These are phyloP conservation scores for Skeletonema menzelii DNA, from an alignment of 108 stramenopile genomes.

Conservation along the genomic window DNA sequence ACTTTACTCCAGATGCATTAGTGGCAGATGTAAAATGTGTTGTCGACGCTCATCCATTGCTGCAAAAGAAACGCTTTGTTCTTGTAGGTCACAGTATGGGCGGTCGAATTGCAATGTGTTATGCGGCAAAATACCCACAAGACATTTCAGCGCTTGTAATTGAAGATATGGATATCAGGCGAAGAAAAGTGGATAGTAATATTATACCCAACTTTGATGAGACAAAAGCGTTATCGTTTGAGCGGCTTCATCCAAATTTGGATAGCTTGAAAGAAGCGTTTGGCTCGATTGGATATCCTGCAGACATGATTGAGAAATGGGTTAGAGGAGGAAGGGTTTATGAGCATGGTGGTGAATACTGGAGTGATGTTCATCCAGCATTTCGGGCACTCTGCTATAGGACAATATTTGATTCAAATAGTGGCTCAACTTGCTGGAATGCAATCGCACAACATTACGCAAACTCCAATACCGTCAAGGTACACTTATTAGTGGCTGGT, in stretches of 20 bases:
- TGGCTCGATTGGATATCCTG: slow-evolving; percentile 26
- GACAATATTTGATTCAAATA: slow-evolving; percentile 26
- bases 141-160: slow-evolving; percentile 33
- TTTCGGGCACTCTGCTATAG: slow-evolving; percentile 43
- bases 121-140: slow-evolving; percentile 34
- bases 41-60: slow-evolving; percentile 2
- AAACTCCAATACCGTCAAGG: neutral
- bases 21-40: neutral
- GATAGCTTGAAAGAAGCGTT: slow-evolving; percentile 4
- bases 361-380: slow-evolving; percentile 47
- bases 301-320: slow-evolving; percentile 29
- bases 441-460: slow-evolving; percentile 9
- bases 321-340: slow-evolving; percentile 36
- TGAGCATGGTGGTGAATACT: slow-evolving; percentile 7
- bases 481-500: slow-evolving; percentile 36
- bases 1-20: slow-evolving; percentile 29
- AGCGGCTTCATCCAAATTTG: slow-evolving; percentile 1
- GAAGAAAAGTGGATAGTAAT: slow-evolving; percentile 9
- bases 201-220: slow-evolving; percentile 6
- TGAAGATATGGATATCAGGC: slow-evolving; percentile 53
- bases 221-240: neutral
- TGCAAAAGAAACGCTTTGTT: slow-evolving; percentile 21
- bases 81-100: slow-evolving; percentile 61
- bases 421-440: slow-evolving; percentile 24
- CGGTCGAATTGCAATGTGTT: slow-evolving; percentile 43